phyloP scores from a whole-genome alignment of 306 rosid genomes.

The Mimosa bimucronata region DNA sequence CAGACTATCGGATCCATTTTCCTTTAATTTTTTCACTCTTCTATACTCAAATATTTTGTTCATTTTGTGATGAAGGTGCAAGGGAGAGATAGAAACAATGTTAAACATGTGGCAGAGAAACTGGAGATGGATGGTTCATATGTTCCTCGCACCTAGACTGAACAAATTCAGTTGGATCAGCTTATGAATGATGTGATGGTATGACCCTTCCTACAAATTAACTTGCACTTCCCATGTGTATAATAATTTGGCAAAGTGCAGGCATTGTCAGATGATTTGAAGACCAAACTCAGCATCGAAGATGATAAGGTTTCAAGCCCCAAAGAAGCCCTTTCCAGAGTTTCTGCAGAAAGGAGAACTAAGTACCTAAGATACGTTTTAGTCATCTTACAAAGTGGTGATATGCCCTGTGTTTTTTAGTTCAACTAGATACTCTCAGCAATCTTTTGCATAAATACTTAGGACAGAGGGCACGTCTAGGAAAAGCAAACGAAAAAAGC shows the following conservation, averaged over 20 bases:
- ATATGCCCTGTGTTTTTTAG: constrained; percentile 45
- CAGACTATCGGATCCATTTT: constrained; percentile 11
- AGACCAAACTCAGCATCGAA: constrained; percentile 83
- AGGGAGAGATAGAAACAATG: constrained; percentile 80
- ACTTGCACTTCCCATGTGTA: constrained; percentile 21
- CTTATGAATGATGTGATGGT: constrained; percentile 99
- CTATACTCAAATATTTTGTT: constrained; percentile 33
- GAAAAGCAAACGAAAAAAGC: constrained; percentile 50
- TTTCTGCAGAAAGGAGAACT: constrained; percentile 90
- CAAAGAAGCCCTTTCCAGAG: constrained; percentile 97
- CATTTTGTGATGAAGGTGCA: constrained; percentile 73
- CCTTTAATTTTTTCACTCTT: constrained; percentile 26
- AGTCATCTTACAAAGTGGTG: constrained; percentile 31
- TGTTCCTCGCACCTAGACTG: constrained; percentile 93
- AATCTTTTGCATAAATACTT: constrained; percentile 70
- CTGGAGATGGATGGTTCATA: constrained; percentile 87
- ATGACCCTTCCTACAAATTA: constrained; percentile 38
- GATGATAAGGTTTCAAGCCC: constrained; percentile 87
- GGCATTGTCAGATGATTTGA: constrained; percentile 96
- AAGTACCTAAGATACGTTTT: constrained; percentile 76
- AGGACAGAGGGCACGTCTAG: constrained; percentile 63
- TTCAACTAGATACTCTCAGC: constrained; percentile 77
- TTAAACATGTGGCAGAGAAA: constrained; percentile 75
- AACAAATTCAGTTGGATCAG: constrained; percentile 98
- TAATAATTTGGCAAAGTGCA: constrained; percentile 55